phyloP scores from a whole-genome alignment of 2,329 filamentous ascomycete species.

The Calonectria montana region DNA sequence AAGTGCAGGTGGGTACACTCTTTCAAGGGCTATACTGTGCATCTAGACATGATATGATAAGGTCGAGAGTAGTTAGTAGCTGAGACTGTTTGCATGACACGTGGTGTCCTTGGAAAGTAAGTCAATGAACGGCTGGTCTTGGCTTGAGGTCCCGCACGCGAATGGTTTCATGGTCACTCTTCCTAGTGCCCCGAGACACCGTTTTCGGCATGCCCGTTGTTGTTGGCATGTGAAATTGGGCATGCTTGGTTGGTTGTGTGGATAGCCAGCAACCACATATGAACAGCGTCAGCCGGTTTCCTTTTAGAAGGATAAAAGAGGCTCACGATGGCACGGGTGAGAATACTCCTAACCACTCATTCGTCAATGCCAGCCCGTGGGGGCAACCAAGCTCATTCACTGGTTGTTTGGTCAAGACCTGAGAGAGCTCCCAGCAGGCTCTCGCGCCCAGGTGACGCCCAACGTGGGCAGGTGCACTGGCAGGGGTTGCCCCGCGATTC shows the following conservation, averaged over 20 bases:
- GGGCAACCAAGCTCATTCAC: not conserved
- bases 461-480: constrained; percentile 10
- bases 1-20: too few species aligned
- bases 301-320: not conserved
- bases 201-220: not conserved
- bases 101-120: too few species aligned
- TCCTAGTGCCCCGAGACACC: not conserved
- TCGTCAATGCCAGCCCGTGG: not conserved
- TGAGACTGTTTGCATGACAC: too few species aligned
- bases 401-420: not conserved
- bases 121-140: not conserved
- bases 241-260: not conserved
- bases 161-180: not conserved
- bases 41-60: too few species aligned
- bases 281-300: not conserved
- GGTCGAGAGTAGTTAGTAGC: too few species aligned
- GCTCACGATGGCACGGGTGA: not conserved
- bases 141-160: not conserved
- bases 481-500: constrained; percentile 6
- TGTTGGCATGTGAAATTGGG: not conserved
- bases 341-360: not conserved
- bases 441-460: not conserved
- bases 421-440: not conserved
- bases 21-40: too few species aligned
- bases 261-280: not conserved